A percentile compares a stretch with the other conserved stretches of the same genome.
Evolutionary conservation across 768 basidiomycete species (phyloP).

Genomic region (Ramaria sp.): DNA sequence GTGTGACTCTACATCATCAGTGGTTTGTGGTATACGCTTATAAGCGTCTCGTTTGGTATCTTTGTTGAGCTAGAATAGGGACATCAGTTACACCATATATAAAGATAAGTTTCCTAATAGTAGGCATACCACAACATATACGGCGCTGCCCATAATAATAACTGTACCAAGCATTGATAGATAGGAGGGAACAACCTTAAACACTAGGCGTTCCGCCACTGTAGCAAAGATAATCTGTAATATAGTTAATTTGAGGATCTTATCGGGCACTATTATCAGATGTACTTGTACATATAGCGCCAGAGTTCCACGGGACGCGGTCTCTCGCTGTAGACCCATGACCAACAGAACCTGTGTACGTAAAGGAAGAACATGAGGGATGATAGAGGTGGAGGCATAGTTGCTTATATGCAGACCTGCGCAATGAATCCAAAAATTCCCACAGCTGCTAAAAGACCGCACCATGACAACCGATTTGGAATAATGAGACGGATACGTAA

Average conservation of each 20-base stretch:
- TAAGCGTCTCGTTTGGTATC: background rate
- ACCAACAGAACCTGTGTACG: slow-evolving; percentile 38
- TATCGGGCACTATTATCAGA: slow-evolving; percentile 13
- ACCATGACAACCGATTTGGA: slow-evolving; percentile 9
- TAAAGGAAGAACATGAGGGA: background rate
- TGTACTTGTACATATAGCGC: slow-evolving; percentile 45
- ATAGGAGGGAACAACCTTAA: slow-evolving; percentile 45
- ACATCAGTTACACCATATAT: background rate
- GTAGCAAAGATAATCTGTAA: slow-evolving; percentile 58
- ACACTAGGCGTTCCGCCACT: slow-evolving; percentile 53
- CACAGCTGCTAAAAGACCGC: slow-evolving; percentile 18
- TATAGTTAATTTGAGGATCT: background rate
- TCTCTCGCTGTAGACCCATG: slow-evolving; percentile 52
- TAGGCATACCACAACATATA: slow-evolving; percentile 48
- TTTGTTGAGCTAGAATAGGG: background rate
- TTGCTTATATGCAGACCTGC: slow-evolving; percentile 15
- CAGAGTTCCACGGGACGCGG: slow-evolving; percentile 50
- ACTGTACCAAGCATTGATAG: slow-evolving; percentile 51
- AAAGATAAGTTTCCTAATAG: background rate
- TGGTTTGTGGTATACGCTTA: background rate
- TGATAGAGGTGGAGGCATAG: background rate
- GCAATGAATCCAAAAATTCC: slow-evolving; percentile 28
- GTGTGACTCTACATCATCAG: background rate
- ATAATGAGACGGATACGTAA: slow-evolving; percentile 19
- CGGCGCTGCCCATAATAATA: slow-evolving; percentile 52